Evolutionary conservation across 768 basidiomycete species (phyloP), one percentile per base, ranked within the genome.

Genomic region (Suillus lakei): DNA sequence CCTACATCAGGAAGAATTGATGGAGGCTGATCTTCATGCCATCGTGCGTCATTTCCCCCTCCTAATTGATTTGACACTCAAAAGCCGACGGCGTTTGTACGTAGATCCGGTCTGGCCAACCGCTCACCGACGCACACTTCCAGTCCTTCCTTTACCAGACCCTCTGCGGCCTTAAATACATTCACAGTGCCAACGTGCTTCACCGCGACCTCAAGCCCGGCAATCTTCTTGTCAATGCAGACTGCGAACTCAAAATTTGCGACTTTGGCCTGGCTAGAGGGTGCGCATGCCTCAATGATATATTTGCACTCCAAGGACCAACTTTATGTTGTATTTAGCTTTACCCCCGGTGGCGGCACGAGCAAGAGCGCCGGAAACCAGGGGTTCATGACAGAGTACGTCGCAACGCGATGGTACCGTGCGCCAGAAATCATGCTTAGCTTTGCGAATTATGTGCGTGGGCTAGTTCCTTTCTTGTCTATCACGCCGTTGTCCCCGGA

Each of bases 351-450:
- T 23, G 86, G 90, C 54, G 91, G 91, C 39, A 87, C 86, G 41
- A 90, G 87, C 61, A 88, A 84, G 68, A 84, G 89, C 1, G 88
- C 91, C 26, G 89, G 90, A 43, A 92, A 92, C 72, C 91, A 91
- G 72, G 97, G 97, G 0, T 98, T 99, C 80, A 98, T 99, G 97
- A 99, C 98, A 0, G 98, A 99, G 80, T 99, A 97, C 76, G 92
- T 99, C 38, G 97, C 97, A n/a, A 99, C 97, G 9, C 85, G 97
- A 64, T 99, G 97, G 97, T 99, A 99, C 76, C 85, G 97, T 41
- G 97, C 97, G 26, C 97, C 98, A 0, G 98, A 99, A 81, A 99
- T 99, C 79, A 99, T 99, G 98, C 76, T 99, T 71, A 96, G 94
- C 81, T 97, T 95, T 71, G 93, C 93, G 26, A 95, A 95, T 81